Conservation (phyloP, 108 stramenopile species). For the Nitzschia sp. region DNA sequence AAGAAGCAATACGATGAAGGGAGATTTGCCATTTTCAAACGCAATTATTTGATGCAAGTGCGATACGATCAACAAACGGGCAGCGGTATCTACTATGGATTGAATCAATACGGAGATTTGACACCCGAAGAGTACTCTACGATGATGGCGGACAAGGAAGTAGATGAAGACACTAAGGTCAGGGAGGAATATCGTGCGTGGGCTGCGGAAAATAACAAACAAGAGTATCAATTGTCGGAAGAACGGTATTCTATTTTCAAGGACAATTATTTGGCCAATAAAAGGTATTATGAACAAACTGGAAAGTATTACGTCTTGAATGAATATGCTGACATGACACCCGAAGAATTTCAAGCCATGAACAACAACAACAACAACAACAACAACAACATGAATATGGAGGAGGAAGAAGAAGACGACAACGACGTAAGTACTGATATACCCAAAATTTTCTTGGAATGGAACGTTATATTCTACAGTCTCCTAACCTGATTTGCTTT, state of each 20-base stretch:
- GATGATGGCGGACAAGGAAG: not conserved
- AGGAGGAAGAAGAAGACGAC: no score
- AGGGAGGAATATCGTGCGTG: conserved; percentile 19
- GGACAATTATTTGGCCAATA: conserved; percentile 11
- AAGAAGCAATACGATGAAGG: not conserved
- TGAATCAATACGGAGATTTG: conserved; percentile 25
- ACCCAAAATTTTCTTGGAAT: no score
- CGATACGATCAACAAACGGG: conserved; percentile 7
- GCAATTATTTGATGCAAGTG: not conserved
- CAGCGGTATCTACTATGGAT: conserved; percentile 3
- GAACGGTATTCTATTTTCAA: conserved; percentile 17
- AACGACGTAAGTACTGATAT: no score
- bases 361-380: not conserved
- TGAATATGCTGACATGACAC: conserved; percentile 20
- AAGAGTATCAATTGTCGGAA: not conserved
- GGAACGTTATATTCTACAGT: no score
- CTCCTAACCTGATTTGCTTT: not conserved
- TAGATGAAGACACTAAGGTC: conserved; percentile 8
- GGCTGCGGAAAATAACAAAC: conserved; percentile 12
- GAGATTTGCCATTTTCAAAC: not conserved
- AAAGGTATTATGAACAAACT: conserved; percentile 14
- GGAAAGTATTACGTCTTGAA: conserved; percentile 22
- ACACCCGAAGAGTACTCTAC: conserved; percentile 8
- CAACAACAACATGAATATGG: not conserved
- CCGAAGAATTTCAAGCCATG: conserved; percentile 8